A percentile compares a stretch with the other conserved stretches of the same genome.
phyloP scores from a whole-genome alignment of 2,329 filamentous ascomycete species.

The Neopestalotiopsis clavispora region DNA sequence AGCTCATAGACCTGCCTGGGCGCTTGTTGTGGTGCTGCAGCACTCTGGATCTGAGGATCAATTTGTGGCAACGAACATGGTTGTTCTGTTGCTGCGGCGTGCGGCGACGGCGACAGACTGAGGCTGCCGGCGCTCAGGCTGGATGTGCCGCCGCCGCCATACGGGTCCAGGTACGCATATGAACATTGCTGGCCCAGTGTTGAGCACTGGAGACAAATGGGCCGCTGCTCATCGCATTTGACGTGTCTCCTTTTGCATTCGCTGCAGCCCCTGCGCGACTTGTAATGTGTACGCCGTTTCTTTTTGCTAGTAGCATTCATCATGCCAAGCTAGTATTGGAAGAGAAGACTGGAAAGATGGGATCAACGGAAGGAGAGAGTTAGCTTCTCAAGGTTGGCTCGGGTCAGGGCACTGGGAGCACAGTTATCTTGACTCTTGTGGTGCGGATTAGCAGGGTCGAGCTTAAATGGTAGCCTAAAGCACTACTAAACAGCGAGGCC shows the following conservation, averaged over 20 bases:
- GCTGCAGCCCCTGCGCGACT: conserved; percentile 28
- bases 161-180: conserved; percentile 25
- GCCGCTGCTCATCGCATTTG: conserved; percentile 46
- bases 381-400: not conserved
- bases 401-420: not conserved
- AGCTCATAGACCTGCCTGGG: conserved; percentile 36
- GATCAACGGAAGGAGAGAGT: not conserved
- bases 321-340: not conserved
- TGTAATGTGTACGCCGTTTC: conserved; percentile 14
- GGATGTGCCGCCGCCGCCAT: conserved; percentile 17
- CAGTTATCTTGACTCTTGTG: too few relatives aligned
- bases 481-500: too few relatives aligned
- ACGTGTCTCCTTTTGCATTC: conserved; percentile 28
- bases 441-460: too few relatives aligned
- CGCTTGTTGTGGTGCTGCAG: not conserved
- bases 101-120: not conserved
- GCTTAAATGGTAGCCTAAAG: too few relatives aligned
- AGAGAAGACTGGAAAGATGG: not conserved
- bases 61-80: too few relatives aligned
- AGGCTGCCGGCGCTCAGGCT: not conserved
- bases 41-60: too few relatives aligned
- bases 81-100: not conserved
- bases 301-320: not conserved
- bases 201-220: conserved; percentile 45
- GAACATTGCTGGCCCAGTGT: conserved; percentile 42